These are phyloP conservation scores for Amoebophrya sp. DNA, from an alignment of 169 alveolate species.

Conservation along the genomic window DNA sequence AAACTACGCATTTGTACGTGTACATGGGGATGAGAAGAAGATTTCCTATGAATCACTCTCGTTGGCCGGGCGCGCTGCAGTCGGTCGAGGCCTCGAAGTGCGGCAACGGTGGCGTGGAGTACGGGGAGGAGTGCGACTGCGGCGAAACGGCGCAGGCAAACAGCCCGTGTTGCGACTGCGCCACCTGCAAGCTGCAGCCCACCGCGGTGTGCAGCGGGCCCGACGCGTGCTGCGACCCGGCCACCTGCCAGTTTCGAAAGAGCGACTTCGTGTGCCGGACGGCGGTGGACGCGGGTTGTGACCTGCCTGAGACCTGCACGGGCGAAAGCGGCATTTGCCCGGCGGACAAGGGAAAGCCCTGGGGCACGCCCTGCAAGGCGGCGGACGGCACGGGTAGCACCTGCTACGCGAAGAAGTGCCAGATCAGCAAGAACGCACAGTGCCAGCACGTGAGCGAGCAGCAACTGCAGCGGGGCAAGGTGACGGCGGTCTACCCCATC, in stretches of 20 bases:
- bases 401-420: not conserved
- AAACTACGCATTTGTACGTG: too few species aligned
- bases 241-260: not conserved
- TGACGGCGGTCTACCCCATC: too few species aligned
- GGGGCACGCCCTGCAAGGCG: not conserved
- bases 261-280: not conserved
- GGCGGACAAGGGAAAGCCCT: not conserved
- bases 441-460: not conserved
- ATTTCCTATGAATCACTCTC: too few species aligned
- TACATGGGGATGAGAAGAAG: too few species aligned
- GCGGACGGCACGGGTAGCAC: not conserved
- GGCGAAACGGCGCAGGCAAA: too few species aligned
- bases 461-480: too few species aligned
- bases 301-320: not conserved
- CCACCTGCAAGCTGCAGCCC: not conserved
- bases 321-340: not conserved
- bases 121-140: not conserved
- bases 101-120: constrained; percentile 10
- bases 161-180: not conserved
- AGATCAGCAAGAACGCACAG: not conserved
- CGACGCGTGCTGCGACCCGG: not conserved
- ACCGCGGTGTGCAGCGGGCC: not conserved
- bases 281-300: not conserved
- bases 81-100: not conserved
- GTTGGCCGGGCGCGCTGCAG: not conserved